Percentiles rank a stretch among this genome's conserved stretches.
Evolutionary conservation across 805 yeast species (phyloP).

Genomic region (Candida jianshihensis): DNA sequence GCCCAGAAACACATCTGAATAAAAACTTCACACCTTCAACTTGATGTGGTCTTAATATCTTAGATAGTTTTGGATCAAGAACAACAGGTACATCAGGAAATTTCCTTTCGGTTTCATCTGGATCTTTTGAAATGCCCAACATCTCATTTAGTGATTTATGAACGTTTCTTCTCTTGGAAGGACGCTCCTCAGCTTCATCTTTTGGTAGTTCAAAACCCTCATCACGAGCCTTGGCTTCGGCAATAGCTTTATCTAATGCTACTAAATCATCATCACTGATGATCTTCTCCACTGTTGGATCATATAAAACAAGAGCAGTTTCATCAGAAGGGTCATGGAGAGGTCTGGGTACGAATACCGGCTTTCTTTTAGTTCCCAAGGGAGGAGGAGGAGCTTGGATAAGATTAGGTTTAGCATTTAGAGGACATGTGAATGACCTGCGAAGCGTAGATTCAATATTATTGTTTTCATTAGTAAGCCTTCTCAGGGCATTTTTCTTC

Average conservation of each 20-base stretch:
- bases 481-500: conserved; percentile 53
- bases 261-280: conserved; percentile 21
- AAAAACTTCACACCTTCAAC: conserved; percentile 90
- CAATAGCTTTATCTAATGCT: conserved; percentile 27
- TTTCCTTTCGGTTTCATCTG: conserved; percentile 41
- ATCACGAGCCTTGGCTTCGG: conserved; percentile 21
- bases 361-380: conserved; percentile 70
- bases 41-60: conserved; percentile 90
- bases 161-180: conserved; percentile 30
- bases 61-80: conserved; percentile 81
- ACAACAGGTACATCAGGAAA: conserved; percentile 92
- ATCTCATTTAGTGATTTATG: conserved; percentile 75
- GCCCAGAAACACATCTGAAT: conserved; percentile 85
- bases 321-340: conserved; percentile 93
- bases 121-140: conserved; percentile 57
- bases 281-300: conserved; percentile 76
- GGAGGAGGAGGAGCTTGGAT: conserved; percentile 59
- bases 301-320: conserved; percentile 89
- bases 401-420: conserved; percentile 29
- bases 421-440: conserved; percentile 56
- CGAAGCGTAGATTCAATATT: conserved; percentile 34
- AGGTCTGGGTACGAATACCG: conserved; percentile 76
- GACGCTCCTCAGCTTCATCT: conserved; percentile 8
- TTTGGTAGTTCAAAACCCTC: conserved; percentile 23
- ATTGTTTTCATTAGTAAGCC: conserved; percentile 35